Evolutionary conservation across 2,329 filamentous ascomycete species (phyloP), one percentile per base, ranked within the genome.

Genomic region (Colletotrichum melonis): DNA sequence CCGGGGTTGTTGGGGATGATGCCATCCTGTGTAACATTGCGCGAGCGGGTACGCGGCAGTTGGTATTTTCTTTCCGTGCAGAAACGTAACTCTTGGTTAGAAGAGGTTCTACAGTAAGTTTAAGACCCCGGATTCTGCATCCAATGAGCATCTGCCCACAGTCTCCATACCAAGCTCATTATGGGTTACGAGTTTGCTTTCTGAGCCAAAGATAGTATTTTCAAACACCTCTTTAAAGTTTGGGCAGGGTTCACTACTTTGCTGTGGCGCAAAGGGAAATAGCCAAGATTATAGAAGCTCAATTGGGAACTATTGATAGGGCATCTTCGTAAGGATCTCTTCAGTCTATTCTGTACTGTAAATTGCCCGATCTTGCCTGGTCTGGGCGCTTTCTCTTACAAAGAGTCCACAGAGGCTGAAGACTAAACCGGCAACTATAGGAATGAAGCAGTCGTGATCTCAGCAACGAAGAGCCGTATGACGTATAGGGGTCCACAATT

Each of bases 21-120:
- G 67, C 55, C 38, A 66, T 70, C 65, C 59, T n/a, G 65, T 42
- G 55, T 42, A 6, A 59, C 55, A 66, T 70, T 66, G 55, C 67
- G 67, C 46, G 22, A 70, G 49, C 32, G 32, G 57, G 24, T 64
- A 22, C 24, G 14, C 46, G 26, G 42, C 46, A 24, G 49, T 22
- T 28, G 30, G 3, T 30, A 1, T 42, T 16, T 5, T 32, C 26
- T 26, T 14, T n/a, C 12, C 30, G 30, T 32, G 9, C 6, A 8
- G n/a, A 60, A 60, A 8, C 8, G 24, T 5, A 60, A 14, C 1
- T 58, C 32, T 19, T 49, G 16, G 16, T 19, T 4, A 19, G 3
- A 7, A 19, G 38, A 42, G 5, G 3, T 2, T 12, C 16, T 42
- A 19, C 14, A 7, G 6, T 19, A 19, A 16, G 16, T 42, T 19